Conservation (phyloP, 2,329 filamentous ascomycete genomes). For the Talaromyces atroroseus region DNA sequence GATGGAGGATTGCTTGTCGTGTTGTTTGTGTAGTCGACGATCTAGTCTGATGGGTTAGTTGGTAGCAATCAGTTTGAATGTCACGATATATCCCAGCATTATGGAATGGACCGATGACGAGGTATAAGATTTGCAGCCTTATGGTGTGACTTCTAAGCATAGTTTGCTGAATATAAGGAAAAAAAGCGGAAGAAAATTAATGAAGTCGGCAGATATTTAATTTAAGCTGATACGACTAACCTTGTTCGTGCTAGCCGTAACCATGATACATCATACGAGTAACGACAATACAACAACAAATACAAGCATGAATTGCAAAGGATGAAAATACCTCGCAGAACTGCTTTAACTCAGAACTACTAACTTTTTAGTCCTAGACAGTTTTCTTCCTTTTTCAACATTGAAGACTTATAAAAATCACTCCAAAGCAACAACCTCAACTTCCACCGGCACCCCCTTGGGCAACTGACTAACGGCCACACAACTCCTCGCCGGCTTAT, state of each 20-base stretch:
- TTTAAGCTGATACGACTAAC: background rate
- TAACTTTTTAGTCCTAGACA: too few species aligned
- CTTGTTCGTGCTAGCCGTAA: background rate
- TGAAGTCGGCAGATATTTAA: background rate
- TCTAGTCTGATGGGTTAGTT: background rate
- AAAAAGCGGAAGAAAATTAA: background rate
- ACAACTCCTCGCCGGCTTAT: constrained; percentile 60
- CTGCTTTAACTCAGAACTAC: too few species aligned
- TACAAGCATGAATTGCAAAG: too few species aligned
- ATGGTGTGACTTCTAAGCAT: background rate
- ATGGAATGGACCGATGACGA: background rate
- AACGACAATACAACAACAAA: background rate
- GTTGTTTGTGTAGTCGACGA: background rate
- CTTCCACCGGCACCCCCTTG: constrained; percentile 60
- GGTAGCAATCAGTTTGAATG: background rate
- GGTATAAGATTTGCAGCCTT: too few species aligned
- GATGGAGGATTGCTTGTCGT: constrained; percentile 1
- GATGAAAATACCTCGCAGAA: too few species aligned
- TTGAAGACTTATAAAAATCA: too few species aligned
- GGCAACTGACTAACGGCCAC: constrained; percentile 59
- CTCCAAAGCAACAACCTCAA: constrained; percentile 58
- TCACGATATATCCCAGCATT: background rate
- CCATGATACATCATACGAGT: too few species aligned
- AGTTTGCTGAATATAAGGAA: background rate
- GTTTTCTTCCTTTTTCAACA: too few species aligned